Evolutionary conservation across 73 alveolate species (phyloP).

Genomic region (Paraurostyla sp.): DNA sequence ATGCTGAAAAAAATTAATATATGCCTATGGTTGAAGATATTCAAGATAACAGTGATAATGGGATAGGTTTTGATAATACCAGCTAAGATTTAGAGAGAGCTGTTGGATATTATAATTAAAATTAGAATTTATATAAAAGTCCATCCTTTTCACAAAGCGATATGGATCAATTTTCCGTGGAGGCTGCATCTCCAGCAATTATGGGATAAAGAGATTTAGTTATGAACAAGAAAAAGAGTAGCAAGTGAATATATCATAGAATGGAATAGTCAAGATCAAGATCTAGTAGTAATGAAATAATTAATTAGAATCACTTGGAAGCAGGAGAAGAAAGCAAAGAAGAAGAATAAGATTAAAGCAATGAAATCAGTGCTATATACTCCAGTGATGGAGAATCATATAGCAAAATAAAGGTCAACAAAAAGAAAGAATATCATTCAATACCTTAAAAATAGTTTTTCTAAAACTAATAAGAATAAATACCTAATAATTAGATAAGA

Average conservation of each 20-base stretch:
- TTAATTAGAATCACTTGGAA: neutral
- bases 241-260: neutral
- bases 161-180: constrained; percentile 38
- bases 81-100: neutral
- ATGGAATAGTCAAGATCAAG: constrained; percentile 1
- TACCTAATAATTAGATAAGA: neutral
- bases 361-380: constrained; percentile 13
- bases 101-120: neutral
- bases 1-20: neutral
- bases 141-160: constrained; percentile 40
- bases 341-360: constrained; percentile 1
- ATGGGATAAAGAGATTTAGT: neutral
- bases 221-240: neutral
- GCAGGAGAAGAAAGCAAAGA: constrained; percentile 44
- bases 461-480: neutral
- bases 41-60: neutral
- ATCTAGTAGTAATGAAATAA: neutral
- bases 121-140: neutral
- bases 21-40: neutral
- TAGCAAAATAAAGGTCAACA: neutral
- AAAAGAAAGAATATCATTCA: neutral
- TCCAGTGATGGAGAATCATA: constrained; percentile 13
- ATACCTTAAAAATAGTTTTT: no score
- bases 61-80: no score
- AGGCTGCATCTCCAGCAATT: constrained; percentile 11